Base-by-base conservation (phyloP, 306 rosid genomes). In the Cucurbita pepo region DNA sequence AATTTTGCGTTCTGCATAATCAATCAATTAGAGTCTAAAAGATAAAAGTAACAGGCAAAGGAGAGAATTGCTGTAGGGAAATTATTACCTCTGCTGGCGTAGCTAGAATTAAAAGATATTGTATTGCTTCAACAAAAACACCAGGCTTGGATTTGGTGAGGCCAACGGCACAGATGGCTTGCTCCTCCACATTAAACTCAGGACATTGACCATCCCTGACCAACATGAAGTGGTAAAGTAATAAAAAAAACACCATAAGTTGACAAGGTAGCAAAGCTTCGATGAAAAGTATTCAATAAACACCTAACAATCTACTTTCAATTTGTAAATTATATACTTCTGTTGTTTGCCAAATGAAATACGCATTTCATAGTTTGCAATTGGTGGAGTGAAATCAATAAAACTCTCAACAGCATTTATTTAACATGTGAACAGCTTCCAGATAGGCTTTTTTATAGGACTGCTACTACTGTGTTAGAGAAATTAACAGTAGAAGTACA, bases 181-280 rank as follows among this genome's bases (percentile, higher is more conserved):
- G 95, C 79, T 94, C 97, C 86, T 94, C 96, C 67, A 88, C 96
- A 54, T 91, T 82, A 81, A 77, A 94, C 83, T 94, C 97, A 19
- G 96, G 97, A 84, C 97, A 94, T 56, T 89, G 96, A 44, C 97
- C 97, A 89, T 94, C 99, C 92, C 99, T 94, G 72, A 73, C 72
- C 77, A 86, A 84, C 65, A 55, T 41, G 79, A 63, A 83, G 74
- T 5, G 54, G 72, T 56, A 76, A 79, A 55, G 47, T 8, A 18
- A 40, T 0, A 8, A 57, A 73, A 57, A 73, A 40, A 57, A 1
- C 30, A 37, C 38, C 8, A 8, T 53, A 14, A 36, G 6, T 71
- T 50, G 74, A 71, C 58, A 10, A 71, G 34, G 7, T 55, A 45
- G 22, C 40, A 5, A 36, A n/a, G 11, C 37, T 69, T 58, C 56